Percentiles rank a stretch among this genome's conserved stretches.
Evolutionary conservation across 225 moss, liverwort and hornwort genomes (phyloP).

Genomic region (Takakia lepidozioides): DNA sequence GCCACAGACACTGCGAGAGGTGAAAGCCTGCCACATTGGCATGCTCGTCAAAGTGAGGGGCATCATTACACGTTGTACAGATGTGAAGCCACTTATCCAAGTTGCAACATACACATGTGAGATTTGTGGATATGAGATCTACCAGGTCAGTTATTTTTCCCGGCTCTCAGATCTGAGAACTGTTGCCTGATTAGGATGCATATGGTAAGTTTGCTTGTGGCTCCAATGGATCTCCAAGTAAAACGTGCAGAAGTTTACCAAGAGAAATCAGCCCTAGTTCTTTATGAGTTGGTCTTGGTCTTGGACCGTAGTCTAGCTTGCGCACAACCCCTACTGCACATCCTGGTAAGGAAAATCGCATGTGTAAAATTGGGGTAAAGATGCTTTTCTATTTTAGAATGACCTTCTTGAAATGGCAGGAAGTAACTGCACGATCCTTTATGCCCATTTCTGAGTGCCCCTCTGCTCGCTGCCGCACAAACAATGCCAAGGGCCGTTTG

Average conservation of each 20-base stretch:
- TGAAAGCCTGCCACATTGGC: conserved; percentile 83
- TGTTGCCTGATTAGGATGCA: too few species aligned
- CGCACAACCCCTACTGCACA: too few species aligned
- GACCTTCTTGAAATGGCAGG: conserved; percentile 24
- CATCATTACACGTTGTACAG: conserved; percentile 91
- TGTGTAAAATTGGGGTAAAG: not conserved
- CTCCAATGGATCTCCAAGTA: too few species aligned
- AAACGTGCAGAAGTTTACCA: too few species aligned
- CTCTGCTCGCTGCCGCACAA: conserved; percentile 62
- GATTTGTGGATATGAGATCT: conserved; percentile 90
- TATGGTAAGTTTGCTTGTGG: too few species aligned
- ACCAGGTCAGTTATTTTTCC: too few species aligned
- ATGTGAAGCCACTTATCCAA: conserved; percentile 96
- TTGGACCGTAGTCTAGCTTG: too few species aligned
- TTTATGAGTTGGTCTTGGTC: too few species aligned
- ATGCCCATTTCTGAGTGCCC: conserved; percentile 91
- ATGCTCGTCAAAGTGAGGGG: conserved; percentile 96
- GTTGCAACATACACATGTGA: conserved; percentile 97
- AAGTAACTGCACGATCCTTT: conserved; percentile 88
- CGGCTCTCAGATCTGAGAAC: too few species aligned
- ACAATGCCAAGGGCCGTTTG: conserved; percentile 74
- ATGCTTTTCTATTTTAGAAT: not conserved
- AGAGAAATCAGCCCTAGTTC: too few species aligned
- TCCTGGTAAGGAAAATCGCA: too few species aligned
- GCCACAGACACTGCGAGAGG: conserved; percentile 65